phyloP scores from a whole-genome alignment of 345 rosid species.

The rapeseed (Brassica napus) region Da-Ae NC_063436.1:15036501-15037000 shows the following conservation, averaged over 20 bases:
- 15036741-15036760: constrained; percentile 24
- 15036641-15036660: constrained; percentile 21
- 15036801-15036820: constrained; percentile 22
- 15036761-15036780: constrained; percentile 21
- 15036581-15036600: background rate
- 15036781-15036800: constrained; percentile 20
- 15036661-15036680: constrained; percentile 32
- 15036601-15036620: constrained; percentile 6
- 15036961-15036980: background rate
- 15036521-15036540: no score
- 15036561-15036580: constrained; percentile 7
- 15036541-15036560: no score
- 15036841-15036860: constrained; percentile 5
- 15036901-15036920: no score
- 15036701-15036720: constrained; percentile 37
- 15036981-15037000: background rate
- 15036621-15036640: background rate
- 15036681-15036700: constrained; percentile 20
- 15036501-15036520: no score
- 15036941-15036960: background rate
- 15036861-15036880: constrained; percentile 13
- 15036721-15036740: constrained; percentile 35
- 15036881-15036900: background rate
- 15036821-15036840: constrained; percentile 33
- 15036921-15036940: background rate